These are phyloP conservation scores for Moricandia arvensis DNA, from an alignment of 345 rosid genomes.

Conservation along the genomic window DNA sequence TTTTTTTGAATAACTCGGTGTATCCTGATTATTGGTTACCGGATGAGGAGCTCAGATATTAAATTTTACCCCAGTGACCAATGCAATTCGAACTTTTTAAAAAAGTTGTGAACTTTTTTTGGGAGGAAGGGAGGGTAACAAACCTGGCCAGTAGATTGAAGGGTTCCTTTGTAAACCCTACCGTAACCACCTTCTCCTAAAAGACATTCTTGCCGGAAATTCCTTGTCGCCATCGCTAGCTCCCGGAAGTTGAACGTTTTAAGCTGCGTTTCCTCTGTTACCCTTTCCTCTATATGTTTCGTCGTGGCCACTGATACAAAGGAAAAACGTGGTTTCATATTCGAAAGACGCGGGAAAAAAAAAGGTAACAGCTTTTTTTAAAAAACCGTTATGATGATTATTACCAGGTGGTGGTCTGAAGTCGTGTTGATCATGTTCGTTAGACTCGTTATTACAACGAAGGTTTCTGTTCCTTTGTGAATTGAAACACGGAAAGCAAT, in stretches of 20 bases:
- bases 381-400: neutral
- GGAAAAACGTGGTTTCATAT: neutral
- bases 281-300: conserved; percentile 20
- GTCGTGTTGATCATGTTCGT: conserved; percentile 12
- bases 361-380: conserved; percentile 10
- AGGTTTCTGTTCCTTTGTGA: conserved; percentile 41
- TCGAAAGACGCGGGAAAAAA: neutral
- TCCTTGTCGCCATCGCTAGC: conserved; percentile 73
- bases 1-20: no score
- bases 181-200: conserved; percentile 87
- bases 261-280: conserved; percentile 3
- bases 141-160: conserved; percentile 64
- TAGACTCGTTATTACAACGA: conserved; percentile 12
- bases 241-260: conserved; percentile 57
- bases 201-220: conserved; percentile 68
- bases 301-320: conserved; percentile 32
- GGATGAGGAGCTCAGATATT: no score
- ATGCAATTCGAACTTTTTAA: no score
- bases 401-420: conserved; percentile 31
- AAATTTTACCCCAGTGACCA: no score
- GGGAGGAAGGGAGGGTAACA: neutral
- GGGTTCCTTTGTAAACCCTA: conserved; percentile 69
- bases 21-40: no score
- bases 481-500: conserved; percentile 73
- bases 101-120: neutral